A percentile compares a stretch with the other conserved stretches of the same genome.
These are phyloP conservation scores for Metrosideros polymorpha DNA, from an alignment of 441 rosid genomes.

Conservation along the genomic window DNA sequence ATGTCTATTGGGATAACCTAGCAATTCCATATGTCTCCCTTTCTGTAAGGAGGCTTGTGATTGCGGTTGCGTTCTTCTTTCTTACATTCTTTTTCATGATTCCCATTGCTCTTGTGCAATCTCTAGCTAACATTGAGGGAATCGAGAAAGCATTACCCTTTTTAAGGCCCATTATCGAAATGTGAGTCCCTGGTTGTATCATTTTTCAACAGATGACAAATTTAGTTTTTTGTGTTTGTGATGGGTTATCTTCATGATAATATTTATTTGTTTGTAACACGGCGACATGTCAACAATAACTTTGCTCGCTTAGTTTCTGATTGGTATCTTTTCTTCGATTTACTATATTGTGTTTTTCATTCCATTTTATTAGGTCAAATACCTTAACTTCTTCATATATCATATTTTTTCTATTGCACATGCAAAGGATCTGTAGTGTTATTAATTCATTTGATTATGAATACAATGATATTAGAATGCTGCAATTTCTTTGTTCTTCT, in stretches of 20 bases:
- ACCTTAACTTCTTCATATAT: background rate
- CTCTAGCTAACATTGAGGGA: conserved; percentile 6
- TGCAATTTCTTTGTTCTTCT: background rate
- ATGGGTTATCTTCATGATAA: background rate
- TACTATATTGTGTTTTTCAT: background rate
- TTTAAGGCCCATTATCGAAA: conserved; percentile 5
- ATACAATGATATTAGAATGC: background rate
- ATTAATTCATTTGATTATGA: background rate
- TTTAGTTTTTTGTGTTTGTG: background rate
- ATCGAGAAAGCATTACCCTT: conserved; percentile 11
- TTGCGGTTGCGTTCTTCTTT: conserved; percentile 9
- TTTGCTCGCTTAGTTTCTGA: background rate
- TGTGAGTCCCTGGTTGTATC: background rate
- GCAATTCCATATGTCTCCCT: conserved; percentile 15
- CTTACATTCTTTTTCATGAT: conserved; percentile 14
- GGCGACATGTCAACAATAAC: background rate
- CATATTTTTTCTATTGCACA: background rate
- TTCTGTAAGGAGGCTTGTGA: conserved; percentile 3
- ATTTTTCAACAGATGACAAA: background rate
- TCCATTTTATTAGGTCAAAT: background rate
- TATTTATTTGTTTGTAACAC: background rate
- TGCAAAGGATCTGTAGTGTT: background rate
- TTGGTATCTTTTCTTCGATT: background rate
- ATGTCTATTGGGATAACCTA: conserved; percentile 8
- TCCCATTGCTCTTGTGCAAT: conserved; percentile 13